Percentiles rank a stretch among this genome's conserved stretches.
Conservation (phyloP, 2,329 filamentous ascomycete species). For the Fusarium protoensiforme region DNA sequence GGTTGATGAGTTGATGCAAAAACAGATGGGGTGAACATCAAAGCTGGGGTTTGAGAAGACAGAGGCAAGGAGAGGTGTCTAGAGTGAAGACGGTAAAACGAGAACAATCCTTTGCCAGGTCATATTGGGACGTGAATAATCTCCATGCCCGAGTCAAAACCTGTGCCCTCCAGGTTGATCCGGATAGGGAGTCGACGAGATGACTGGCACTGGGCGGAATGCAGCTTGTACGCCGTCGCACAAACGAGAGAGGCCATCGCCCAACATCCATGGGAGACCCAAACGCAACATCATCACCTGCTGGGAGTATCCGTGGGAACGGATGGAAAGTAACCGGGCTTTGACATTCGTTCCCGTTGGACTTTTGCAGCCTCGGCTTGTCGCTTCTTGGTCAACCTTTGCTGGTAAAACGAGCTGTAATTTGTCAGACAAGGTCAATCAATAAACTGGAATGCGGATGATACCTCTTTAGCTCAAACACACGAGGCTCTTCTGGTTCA, state of each 20-base stretch:
- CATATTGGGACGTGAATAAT: neutral
- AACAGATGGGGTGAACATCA: neutral
- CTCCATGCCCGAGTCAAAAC: neutral
- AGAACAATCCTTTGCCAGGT: neutral
- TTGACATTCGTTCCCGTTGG: slow-evolving; percentile 82
- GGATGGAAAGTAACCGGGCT: slow-evolving; percentile 84
- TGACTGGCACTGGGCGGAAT: neutral
- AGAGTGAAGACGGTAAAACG: neutral
- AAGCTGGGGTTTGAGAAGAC: neutral
- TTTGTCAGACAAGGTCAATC: slow-evolving; percentile 1
- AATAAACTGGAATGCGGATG: neutral
- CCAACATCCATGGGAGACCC: neutral
- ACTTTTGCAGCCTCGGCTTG: slow-evolving; percentile 69
- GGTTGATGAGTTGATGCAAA: neutral
- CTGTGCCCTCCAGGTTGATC: neutral
- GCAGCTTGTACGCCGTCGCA: neutral
- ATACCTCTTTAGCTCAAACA: slow-evolving; percentile 87
- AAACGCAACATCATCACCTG: slow-evolving; percentile 23
- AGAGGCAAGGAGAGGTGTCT: neutral
- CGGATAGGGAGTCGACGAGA: neutral
- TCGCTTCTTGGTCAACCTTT: slow-evolving; percentile 79
- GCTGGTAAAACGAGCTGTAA: slow-evolving; percentile 82
- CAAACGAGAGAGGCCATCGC: neutral
- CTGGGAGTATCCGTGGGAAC: slow-evolving; percentile 74
- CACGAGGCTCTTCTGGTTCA: slow-evolving; percentile 72